A percentile compares a stretch with the other conserved stretches of the same genome.
phyloP scores from a whole-genome alignment of 2,329 filamentous ascomycete species.

The Dactylellina cionopaga region DNA sequence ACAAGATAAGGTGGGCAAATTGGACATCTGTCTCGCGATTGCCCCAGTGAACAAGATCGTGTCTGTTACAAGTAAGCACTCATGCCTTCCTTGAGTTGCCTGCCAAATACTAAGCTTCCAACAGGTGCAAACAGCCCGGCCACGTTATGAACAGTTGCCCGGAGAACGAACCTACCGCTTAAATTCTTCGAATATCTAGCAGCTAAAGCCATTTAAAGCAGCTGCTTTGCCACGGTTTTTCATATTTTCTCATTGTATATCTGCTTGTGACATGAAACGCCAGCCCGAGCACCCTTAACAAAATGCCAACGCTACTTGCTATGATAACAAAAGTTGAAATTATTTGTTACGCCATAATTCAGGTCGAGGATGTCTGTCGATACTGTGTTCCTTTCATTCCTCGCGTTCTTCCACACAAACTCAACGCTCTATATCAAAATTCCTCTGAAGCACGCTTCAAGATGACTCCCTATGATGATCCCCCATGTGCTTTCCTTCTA shows the following conservation, averaged over 20 bases:
- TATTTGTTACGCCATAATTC: neutral
- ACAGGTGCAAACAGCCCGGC: constrained; percentile 73
- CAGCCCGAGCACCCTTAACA: neutral
- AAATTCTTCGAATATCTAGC: constrained; percentile 7
- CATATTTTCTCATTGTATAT: constrained; percentile 3
- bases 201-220: neutral
- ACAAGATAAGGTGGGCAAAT: constrained; percentile 73
- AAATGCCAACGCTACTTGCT: neutral
- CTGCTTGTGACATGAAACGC: constrained; percentile 7
- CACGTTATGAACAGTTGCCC: constrained; percentile 96
- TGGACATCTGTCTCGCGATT: constrained; percentile 94
- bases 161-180: constrained; percentile 65
- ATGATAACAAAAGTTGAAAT: constrained; percentile 7
- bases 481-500: constrained; percentile 4
- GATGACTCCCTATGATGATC: constrained; percentile 7
- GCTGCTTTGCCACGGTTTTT: constrained; percentile 15
- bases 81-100: neutral
- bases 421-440: constrained; percentile 1
- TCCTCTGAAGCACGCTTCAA: constrained; percentile 10
- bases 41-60: constrained; percentile 94
- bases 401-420: neutral
- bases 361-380: neutral
- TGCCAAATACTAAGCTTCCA: neutral
- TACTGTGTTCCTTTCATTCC: neutral
- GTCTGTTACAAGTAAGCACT: constrained; percentile 89